These are phyloP conservation scores for Coffea canephora DNA, from an alignment of 257 asterid genomes.

Conservation along the genomic window DNA sequence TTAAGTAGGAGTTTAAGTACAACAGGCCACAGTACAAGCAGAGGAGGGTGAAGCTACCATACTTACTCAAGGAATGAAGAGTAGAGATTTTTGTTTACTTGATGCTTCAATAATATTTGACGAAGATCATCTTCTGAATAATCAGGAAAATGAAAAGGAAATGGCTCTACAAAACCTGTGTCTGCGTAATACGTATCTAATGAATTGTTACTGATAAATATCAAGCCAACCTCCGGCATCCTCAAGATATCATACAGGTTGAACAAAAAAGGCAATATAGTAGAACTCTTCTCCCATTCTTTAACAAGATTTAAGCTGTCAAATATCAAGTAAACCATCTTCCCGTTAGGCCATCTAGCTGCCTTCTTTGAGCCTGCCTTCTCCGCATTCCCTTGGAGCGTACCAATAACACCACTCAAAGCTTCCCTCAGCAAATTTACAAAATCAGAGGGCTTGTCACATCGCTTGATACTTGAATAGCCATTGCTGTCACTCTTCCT, in stretches of 20 bases:
- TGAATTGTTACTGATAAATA: constrained; percentile 69
- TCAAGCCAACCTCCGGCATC: constrained; percentile 79
- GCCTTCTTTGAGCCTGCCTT: constrained; percentile 51
- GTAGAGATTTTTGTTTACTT: constrained; percentile 60
- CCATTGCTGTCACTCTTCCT: constrained; percentile 60
- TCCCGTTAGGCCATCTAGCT: constrained; percentile 46
- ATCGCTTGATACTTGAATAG: constrained; percentile 70
- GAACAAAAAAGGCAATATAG: constrained; percentile 58
- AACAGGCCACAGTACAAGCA: background rate
- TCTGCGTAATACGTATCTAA: constrained; percentile 68
- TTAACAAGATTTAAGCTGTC: constrained; percentile 69
- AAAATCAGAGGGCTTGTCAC: constrained; percentile 89
- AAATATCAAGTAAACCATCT: constrained; percentile 78
- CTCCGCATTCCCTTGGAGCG: constrained; percentile 42
- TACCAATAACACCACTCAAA: constrained; percentile 44
- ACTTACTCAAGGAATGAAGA: constrained; percentile 88
- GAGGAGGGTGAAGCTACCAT: constrained; percentile 3
- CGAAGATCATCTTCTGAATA: constrained; percentile 77
- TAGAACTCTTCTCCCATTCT: constrained; percentile 75
- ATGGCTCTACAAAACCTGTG: constrained; percentile 72
- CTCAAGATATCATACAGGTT: constrained; percentile 65
- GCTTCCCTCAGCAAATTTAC: constrained; percentile 72
- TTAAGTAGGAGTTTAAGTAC: background rate
- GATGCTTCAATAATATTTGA: constrained; percentile 62
- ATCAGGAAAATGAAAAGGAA: constrained; percentile 78